Percentiles rank a stretch among this genome's conserved stretches.
phyloP scores from a whole-genome alignment of 768 basidiomycete species.

The Phallus indusiatus region DNA sequence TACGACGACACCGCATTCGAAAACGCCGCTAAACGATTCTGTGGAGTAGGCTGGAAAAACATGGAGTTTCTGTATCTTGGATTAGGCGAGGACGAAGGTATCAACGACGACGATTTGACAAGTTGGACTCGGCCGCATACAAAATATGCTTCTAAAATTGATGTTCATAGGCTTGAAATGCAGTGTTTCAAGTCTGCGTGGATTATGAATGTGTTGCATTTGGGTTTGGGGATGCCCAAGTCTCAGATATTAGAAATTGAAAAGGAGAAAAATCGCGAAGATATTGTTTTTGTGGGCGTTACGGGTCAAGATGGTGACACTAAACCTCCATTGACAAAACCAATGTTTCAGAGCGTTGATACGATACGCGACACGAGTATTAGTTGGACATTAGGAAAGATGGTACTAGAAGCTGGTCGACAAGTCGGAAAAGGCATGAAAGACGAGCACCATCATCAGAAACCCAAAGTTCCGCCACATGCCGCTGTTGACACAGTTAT shows the following conservation, averaged over 20 bases:
- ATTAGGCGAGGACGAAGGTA: conserved; percentile 35
- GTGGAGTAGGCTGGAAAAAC: conserved; percentile 65
- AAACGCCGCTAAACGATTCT: conserved; percentile 81
- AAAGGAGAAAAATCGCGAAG: too few relatives aligned
- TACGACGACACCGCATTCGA: conserved; percentile 98
- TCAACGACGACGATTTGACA: conserved; percentile 59
- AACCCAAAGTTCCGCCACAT: conserved; percentile 48
- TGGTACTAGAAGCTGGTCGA: conserved; percentile 95
- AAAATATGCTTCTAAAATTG: conserved; percentile 27
- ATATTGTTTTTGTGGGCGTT: too few relatives aligned
- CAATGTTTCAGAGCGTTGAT: conserved; percentile 89
- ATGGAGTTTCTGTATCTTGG: conserved; percentile 58
- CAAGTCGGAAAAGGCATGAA: conserved; percentile 37
- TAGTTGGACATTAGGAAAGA: conserved; percentile 97
- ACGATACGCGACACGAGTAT: conserved; percentile 90
- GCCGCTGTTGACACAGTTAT: conserved; percentile 56
- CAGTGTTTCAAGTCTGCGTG: conserved; percentile 99
- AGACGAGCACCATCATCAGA: conserved; percentile 12
- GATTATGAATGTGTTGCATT: conserved; percentile 92
- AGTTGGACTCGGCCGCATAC: conserved; percentile 21
- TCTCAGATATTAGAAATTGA: too few relatives aligned
- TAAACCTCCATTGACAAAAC: conserved; percentile 21
- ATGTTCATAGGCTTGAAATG: conserved; percentile 83
- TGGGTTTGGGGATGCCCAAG: conserved; percentile 91
- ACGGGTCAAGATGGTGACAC: background rate